Evolutionary conservation across 805 yeast genomes (phyloP).

Genomic region (Deakozyma indianensis): DNA sequence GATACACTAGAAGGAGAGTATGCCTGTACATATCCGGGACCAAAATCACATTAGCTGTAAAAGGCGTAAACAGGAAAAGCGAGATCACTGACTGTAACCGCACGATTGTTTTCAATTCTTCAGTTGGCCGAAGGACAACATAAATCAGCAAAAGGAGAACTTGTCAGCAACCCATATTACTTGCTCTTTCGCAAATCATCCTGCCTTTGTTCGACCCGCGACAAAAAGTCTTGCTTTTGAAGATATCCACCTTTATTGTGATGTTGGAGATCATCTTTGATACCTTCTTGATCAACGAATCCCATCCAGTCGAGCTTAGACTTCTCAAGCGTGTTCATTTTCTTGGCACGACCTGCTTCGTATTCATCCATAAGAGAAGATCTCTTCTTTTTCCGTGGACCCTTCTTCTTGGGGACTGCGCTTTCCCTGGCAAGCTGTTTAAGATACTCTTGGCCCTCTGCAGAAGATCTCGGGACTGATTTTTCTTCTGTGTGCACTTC

Average conservation of each 20-base stretch:
- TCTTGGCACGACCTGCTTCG: conserved; percentile 52
- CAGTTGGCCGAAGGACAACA: too few species aligned
- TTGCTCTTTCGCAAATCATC: conserved; percentile 21
- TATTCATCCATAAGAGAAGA: conserved; percentile 67
- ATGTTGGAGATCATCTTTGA: conserved; percentile 64
- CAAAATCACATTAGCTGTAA: too few species aligned
- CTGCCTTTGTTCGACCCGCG: conserved; percentile 49
- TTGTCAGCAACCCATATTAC: too few species aligned
- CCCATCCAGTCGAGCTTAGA: conserved; percentile 91
- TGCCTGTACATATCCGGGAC: too few species aligned
- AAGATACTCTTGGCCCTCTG: conserved; percentile 75
- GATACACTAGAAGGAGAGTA: too few species aligned
- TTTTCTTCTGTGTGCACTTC: conserved; percentile 64
- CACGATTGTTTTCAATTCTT: too few species aligned
- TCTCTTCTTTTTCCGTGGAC: conserved; percentile 20
- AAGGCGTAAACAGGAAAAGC: too few species aligned
- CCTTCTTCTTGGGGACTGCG: not conserved
- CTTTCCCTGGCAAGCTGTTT: conserved; percentile 19
- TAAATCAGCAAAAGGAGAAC: too few species aligned
- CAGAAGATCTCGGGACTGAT: conserved; percentile 60
- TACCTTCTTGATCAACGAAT: conserved; percentile 76
- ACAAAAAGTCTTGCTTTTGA: conserved; percentile 81
- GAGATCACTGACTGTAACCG: too few species aligned
- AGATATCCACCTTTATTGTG: conserved; percentile 84
- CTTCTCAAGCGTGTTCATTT: conserved; percentile 83